Evolutionary conservation across 768 basidiomycete genomes (phyloP), one percentile per base, ranked within the genome.

Genomic region (Lentinus brumalis): DNA sequence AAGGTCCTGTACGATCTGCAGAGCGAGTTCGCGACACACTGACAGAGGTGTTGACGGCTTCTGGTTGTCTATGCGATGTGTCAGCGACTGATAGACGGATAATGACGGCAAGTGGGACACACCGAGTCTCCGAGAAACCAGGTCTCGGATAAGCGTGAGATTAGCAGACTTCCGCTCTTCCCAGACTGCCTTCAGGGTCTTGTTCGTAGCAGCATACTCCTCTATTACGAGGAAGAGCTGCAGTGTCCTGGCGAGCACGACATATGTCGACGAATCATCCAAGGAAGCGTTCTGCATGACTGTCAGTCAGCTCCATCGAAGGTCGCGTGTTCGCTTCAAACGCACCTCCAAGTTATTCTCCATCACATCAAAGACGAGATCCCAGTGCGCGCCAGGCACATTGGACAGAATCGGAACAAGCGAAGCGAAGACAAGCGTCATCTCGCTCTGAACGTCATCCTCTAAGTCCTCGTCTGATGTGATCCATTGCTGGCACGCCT

Each of bases 381-480:
- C 91, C 97, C 97, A 99, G 73, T 98, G 97, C 0, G 82, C 77
- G 0, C 96, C 97, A 14, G 86, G 78, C 2, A 96, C 80, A 69
- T 86, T 91, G 74, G 98, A 94, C 60, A 98, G 74, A 56, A 98
- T 89, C 2, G 96, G 95, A 1, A 87, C 92, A 2, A 98, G 78
- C 57, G 89, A 80, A 46, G 81, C 74, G 70, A 93, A 92, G 3
- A 97, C 71, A 61, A 86, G 72, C 7, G 90, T 86, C 78, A 96
- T 86, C 55, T 81, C 83, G 59, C 84, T 86, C 70, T 97, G 91
- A 3, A 95, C 81, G 50, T 89, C 87, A 64, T 94, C 92, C 30
- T 86, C 82, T 2, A 93, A 74, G 29, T 88, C 86, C 12, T 82
- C 85, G 45, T 80, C 81, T 0, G 77, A 75, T 5, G 70, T 78